Evolutionary conservation across 306 rosid species (phyloP).

Genomic region (Ochetophila trinervis): DNA sequence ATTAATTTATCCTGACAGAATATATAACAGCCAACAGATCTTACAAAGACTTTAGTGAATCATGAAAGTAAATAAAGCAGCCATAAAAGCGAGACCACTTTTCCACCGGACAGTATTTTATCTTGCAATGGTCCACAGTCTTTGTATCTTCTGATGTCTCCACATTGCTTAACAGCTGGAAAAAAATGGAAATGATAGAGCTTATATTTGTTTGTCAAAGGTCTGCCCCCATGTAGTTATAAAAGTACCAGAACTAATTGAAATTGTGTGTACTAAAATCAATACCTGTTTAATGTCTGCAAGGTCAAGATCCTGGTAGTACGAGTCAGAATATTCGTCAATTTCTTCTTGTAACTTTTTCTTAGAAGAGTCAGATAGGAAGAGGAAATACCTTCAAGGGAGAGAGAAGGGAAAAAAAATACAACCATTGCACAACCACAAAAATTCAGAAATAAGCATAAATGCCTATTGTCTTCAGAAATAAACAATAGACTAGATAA

Average conservation of each 20-base stretch:
- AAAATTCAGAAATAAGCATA: background rate
- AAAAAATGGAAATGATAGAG: constrained; percentile 21
- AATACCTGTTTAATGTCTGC: constrained; percentile 71
- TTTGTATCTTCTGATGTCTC: constrained; percentile 40
- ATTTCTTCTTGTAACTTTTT: constrained; percentile 78
- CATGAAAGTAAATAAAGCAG: constrained; percentile 63
- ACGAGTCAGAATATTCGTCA: constrained; percentile 81
- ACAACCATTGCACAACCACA: constrained; percentile 24
- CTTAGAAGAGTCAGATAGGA: constrained; percentile 64
- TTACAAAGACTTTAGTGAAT: constrained; percentile 53
- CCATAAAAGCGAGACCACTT: constrained; percentile 66
- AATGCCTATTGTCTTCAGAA: constrained; percentile 6
- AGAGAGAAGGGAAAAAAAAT: constrained; percentile 7
- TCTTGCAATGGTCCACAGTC: constrained; percentile 53
- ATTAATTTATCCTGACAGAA: background rate
- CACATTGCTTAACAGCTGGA: constrained; percentile 69
- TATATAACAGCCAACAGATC: constrained; percentile 23
- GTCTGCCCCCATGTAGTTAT: background rate
- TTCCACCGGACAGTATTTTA: constrained; percentile 73
- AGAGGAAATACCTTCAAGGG: constrained; percentile 65
- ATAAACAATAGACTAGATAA: constrained; percentile 17
- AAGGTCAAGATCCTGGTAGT: constrained; percentile 72
- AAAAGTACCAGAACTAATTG: background rate
- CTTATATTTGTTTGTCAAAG: constrained; percentile 9
- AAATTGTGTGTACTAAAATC: background rate